Conservation (phyloP, 208 protist genomes). For the Borovskyia barvae region DNA sequence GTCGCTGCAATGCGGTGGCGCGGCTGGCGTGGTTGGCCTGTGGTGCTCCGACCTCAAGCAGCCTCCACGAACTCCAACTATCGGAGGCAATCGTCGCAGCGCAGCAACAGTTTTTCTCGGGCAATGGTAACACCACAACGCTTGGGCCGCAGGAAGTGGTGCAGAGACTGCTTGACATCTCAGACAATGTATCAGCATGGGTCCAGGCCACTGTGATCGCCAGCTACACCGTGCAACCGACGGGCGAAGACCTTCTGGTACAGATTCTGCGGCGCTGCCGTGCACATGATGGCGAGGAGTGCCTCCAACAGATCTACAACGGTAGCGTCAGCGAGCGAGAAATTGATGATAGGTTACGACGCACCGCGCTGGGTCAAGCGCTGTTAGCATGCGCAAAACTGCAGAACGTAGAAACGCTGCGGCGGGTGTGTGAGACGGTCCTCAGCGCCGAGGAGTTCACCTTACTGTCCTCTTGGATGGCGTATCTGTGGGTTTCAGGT, state of each 20-base stretch:
- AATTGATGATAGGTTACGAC: slow-evolving; percentile 29
- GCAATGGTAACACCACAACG: slow-evolving; percentile 21
- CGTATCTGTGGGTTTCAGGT: slow-evolving; percentile 27
- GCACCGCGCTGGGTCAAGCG: slow-evolving; percentile 55
- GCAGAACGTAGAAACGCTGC: slow-evolving; percentile 28
- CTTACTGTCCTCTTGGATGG: slow-evolving; percentile 52
- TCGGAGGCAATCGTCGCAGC: slow-evolving; percentile 39
- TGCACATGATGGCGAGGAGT: slow-evolving; percentile 41
- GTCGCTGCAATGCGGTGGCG: slow-evolving; percentile 53
- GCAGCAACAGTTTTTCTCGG: slow-evolving; percentile 49
- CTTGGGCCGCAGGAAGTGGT: slow-evolving; percentile 58
- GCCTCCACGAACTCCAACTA: slow-evolving; percentile 40
- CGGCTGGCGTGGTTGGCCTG: slow-evolving; percentile 56
- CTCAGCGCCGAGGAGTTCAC: slow-evolving; percentile 46
- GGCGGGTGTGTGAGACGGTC: slow-evolving; percentile 42
- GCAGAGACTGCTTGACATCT: slow-evolving; percentile 53
- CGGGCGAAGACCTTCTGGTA: slow-evolving; percentile 55
- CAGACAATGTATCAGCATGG: slow-evolving; percentile 54
- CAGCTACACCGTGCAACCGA: slow-evolving; percentile 24
- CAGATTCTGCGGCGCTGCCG: slow-evolving; percentile 69
- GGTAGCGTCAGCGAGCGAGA: slow-evolving; percentile 71
- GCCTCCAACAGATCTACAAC: slow-evolving; percentile 24
- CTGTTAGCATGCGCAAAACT: slow-evolving; percentile 27
- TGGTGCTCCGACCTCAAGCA: slow-evolving; percentile 26
- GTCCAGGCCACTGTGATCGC: slow-evolving; percentile 52